phyloP scores from a whole-genome alignment of 805 yeast species.

The Pichia thaimueangensis region DNA sequence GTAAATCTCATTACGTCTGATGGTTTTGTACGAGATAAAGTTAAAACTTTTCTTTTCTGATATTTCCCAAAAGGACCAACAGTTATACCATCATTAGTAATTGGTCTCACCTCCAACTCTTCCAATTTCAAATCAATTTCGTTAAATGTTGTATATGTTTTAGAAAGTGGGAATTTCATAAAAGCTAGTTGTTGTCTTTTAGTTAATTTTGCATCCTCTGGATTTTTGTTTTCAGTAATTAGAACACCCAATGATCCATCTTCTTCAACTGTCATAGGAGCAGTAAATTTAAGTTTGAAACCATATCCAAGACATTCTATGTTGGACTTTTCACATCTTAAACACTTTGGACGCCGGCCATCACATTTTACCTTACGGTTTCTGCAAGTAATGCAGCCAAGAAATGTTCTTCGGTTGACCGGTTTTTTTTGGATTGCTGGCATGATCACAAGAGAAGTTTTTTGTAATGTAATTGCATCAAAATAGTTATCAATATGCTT shows the following conservation, averaged over 20 bases:
- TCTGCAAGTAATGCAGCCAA: constrained; percentile 55
- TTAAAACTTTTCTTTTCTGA: no score
- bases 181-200: constrained; percentile 41
- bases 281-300: constrained; percentile 42
- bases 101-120: constrained; percentile 10
- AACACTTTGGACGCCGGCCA: constrained; percentile 38
- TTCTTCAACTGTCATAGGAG: constrained; percentile 30
- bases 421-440: not conserved
- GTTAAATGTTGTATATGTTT: constrained; percentile 33
- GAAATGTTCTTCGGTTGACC: constrained; percentile 29
- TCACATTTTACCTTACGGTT: constrained; percentile 50
- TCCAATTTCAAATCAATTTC: constrained; percentile 36
- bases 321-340: constrained; percentile 40
- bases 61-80: constrained; percentile 30
- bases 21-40: no score
- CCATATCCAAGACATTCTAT: constrained; percentile 44
- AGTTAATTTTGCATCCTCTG: constrained; percentile 4
- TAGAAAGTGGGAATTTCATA: constrained; percentile 28
- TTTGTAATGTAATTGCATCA: no score
- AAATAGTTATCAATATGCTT: no score
- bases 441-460: no score
- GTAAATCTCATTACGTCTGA: no score
- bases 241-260: constrained; percentile 20
- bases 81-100: constrained; percentile 24
- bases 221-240: constrained; percentile 5